A percentile compares a stretch with the other conserved stretches of the same genome.
phyloP scores from a whole-genome alignment of 2,329 filamentous ascomycete genomes.

The Colletotrichum kahawae region DNA sequence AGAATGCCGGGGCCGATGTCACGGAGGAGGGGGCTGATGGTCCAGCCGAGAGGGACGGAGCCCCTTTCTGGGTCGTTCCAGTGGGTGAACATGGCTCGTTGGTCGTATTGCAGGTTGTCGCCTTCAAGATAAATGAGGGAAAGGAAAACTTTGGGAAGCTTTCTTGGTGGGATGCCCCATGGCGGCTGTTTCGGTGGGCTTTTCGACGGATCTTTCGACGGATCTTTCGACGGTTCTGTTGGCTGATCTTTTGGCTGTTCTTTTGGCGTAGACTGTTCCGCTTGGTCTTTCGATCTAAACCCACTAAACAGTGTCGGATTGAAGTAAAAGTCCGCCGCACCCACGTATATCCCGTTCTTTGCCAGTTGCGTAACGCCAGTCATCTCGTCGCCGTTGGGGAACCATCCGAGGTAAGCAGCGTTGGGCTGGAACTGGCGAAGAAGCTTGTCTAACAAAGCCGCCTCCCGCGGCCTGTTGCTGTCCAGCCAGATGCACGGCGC shows the following conservation, averaged over 20 bases:
- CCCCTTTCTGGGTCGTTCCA: conserved; percentile 1
- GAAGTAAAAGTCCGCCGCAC: conserved; percentile 1
- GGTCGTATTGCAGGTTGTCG: conserved; percentile 1
- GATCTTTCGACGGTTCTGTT: neutral
- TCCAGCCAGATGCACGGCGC: neutral
- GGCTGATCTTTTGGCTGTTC: neutral
- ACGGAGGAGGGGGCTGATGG: neutral
- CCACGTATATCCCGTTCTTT: neutral
- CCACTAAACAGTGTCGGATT: conserved; percentile 1
- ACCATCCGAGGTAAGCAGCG: neutral
- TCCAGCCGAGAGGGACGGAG: conserved; percentile 1
- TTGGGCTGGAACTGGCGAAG: neutral
- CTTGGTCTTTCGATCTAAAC: neutral
- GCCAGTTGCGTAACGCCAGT: neutral
- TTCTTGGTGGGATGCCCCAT: neutral
- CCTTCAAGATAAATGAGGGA: conserved; percentile 5
- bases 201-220: neutral
- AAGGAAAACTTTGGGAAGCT: neutral
- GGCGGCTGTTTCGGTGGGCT: neutral
- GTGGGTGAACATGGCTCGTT: conserved; percentile 1
- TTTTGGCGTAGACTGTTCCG: neutral
- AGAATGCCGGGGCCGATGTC: neutral
- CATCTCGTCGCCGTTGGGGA: conserved; percentile 4
- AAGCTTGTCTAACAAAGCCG: neutral
- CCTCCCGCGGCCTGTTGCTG: neutral